Conservation (phyloP, 176 grass and related monocot species). For the maize (Zea mays) region Zm-B73-REFERENCE-NAM-5.0 NC_050099.1:248500501-248501000, state of each 20-base stretch:
- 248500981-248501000: slow-evolving; percentile 88
- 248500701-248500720: slow-evolving; percentile 87
- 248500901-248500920: neutral
- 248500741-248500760: slow-evolving; percentile 24
- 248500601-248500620: neutral
- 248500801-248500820: slow-evolving; percentile 10
- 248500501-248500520: slow-evolving; percentile 20
- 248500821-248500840: neutral
- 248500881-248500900: neutral
- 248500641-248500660: slow-evolving; percentile 45
- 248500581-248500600: neutral
- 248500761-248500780: slow-evolving; percentile 1
- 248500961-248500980: slow-evolving; percentile 89
- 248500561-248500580: slow-evolving; percentile 7
- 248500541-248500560: neutral
- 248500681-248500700: slow-evolving; percentile 93
- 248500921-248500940: neutral
- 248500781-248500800: neutral
- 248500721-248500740: slow-evolving; percentile 70
- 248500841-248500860: neutral
- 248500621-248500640: neutral
- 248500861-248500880: neutral
- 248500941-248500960: slow-evolving; percentile 92
- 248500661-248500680: slow-evolving; percentile 93
- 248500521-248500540: neutral